Evolutionary conservation across 805 yeast genomes (phyloP).

Genomic region (Candida insectalens): DNA sequence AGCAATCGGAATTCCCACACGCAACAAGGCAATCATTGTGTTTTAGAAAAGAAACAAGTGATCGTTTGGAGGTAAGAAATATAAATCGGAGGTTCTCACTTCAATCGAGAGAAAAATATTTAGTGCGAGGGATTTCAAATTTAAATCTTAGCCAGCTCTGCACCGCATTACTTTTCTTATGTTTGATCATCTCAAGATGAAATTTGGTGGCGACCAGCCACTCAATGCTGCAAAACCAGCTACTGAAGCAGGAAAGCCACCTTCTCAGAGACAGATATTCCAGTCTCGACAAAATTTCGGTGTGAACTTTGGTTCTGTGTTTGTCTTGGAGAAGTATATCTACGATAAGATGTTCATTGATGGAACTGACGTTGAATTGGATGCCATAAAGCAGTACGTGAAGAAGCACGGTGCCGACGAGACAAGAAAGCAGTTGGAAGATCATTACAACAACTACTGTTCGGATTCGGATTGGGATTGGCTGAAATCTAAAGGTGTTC

Average conservation of each 20-base stretch:
- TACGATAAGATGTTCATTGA: constrained; percentile 51
- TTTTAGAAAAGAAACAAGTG: not conserved
- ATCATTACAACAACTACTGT: constrained; percentile 59
- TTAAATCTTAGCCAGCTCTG: too few species aligned
- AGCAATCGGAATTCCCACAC: constrained; percentile 5
- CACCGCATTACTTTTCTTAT: too few species aligned
- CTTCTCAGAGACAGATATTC: constrained; percentile 38
- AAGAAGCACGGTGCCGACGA: constrained; percentile 41
- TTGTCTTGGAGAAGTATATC: constrained; percentile 76
- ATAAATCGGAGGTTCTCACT: not conserved
- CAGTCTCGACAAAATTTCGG: constrained; percentile 63
- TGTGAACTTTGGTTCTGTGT: constrained; percentile 76
- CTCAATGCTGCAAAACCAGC: constrained; percentile 13
- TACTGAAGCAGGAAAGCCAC: constrained; percentile 25
- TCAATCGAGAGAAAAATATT: not conserved
- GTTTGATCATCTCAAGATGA: constrained; percentile 1
- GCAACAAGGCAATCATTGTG: not conserved
- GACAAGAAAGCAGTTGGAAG: constrained; percentile 42
- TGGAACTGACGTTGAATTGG: constrained; percentile 58
- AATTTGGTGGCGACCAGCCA: not conserved
- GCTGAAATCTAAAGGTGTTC: constrained; percentile 58
- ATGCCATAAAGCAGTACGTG: constrained; percentile 48
- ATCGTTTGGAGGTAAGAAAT: too few species aligned
- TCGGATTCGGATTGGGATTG: constrained; percentile 72
- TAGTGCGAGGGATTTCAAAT: not conserved